phyloP scores from a whole-genome alignment of 1,284 basidiomycete species.

The Heterobasidion occidentale region DNA sequence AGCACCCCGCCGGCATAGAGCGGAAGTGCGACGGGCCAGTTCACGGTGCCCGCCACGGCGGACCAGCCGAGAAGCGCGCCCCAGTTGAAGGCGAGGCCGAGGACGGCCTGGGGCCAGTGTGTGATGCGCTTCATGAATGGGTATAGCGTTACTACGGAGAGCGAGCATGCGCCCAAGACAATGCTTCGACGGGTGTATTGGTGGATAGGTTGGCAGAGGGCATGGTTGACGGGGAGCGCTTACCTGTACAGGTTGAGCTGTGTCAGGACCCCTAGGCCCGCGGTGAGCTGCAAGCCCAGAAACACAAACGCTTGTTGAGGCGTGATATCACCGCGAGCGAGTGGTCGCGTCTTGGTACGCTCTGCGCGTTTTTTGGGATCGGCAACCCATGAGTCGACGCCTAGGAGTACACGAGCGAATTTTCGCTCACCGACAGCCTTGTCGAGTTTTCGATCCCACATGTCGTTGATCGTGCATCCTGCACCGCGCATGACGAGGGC shows the following conservation, averaged over 20 bases:
- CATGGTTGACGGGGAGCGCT: slow-evolving; percentile 10
- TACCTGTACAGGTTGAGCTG: slow-evolving; percentile 96
- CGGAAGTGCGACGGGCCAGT: slow-evolving; percentile 83
- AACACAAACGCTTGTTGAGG: slow-evolving; percentile 75
- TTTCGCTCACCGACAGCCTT: slow-evolving; percentile 77
- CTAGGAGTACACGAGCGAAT: neutral
- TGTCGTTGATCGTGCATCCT: slow-evolving; percentile 98
- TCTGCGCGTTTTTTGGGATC: slow-evolving; percentile 30
- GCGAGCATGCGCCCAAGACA: slow-evolving; percentile 82
- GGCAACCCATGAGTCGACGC: neutral
- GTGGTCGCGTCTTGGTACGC: slow-evolving; percentile 56
- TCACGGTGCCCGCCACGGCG: slow-evolving; percentile 75
- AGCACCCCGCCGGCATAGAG: slow-evolving; percentile 86
- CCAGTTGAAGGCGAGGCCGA: slow-evolving; percentile 98
- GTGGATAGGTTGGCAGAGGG: too few relatives aligned
- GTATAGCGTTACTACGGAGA: slow-evolving; percentile 85
- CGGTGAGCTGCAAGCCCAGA: slow-evolving; percentile 76
- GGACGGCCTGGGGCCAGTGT: slow-evolving; percentile 92
- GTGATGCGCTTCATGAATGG: slow-evolving; percentile 98
- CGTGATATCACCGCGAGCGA: slow-evolving; percentile 82
- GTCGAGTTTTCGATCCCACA: slow-evolving; percentile 96
- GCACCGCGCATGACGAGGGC: slow-evolving; percentile 96
- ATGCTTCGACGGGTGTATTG: slow-evolving; percentile 49
- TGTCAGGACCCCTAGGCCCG: slow-evolving; percentile 83
- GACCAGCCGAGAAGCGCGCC: slow-evolving; percentile 96